Percentiles rank a stretch among this genome's conserved stretches.
Evolutionary conservation across 768 basidiomycete species (phyloP).

Genomic region (Phaeolepiota aurea): DNA sequence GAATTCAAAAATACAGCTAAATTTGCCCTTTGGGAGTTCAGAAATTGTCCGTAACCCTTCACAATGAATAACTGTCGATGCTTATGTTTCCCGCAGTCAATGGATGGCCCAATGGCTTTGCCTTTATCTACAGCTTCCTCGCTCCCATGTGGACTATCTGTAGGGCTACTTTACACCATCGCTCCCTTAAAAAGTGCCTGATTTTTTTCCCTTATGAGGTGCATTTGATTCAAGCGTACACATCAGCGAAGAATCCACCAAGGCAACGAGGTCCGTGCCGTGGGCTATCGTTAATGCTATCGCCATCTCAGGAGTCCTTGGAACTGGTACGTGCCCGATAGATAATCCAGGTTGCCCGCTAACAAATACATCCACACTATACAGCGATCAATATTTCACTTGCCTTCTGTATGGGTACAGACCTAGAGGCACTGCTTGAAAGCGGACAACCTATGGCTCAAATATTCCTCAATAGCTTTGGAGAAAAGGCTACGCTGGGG

Average conservation of each 20-base stretch:
- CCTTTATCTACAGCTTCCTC: constrained; percentile 39
- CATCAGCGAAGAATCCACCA: constrained; percentile 64
- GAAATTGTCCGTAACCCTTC: constrained; percentile 26
- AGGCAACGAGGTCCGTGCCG: constrained; percentile 61
- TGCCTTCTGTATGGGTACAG: constrained; percentile 52
- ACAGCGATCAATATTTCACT: constrained; percentile 53
- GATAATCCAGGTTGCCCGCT: not conserved
- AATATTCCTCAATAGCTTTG: constrained; percentile 44
- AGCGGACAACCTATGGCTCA: constrained; percentile 55
- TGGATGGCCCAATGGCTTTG: constrained; percentile 52
- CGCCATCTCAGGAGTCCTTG: constrained; percentile 46
- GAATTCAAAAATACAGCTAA: constrained; percentile 52
- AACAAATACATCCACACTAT: constrained; percentile 7
- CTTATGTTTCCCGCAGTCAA: constrained; percentile 31
- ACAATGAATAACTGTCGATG: no score
- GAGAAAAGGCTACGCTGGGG: constrained; percentile 25
- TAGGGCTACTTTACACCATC: constrained; percentile 7
- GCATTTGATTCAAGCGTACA: constrained; percentile 52
- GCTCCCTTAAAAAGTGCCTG: not conserved
- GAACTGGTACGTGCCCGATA: constrained; percentile 36
- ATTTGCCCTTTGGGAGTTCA: constrained; percentile 55
- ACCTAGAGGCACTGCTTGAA: constrained; percentile 30
- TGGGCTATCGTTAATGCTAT: constrained; percentile 56
- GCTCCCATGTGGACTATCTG: constrained; percentile 36
- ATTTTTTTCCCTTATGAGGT: no score